Base-by-base conservation (phyloP, 345 rosid genomes). In the Diplotaxis tenuifolia region DNA sequence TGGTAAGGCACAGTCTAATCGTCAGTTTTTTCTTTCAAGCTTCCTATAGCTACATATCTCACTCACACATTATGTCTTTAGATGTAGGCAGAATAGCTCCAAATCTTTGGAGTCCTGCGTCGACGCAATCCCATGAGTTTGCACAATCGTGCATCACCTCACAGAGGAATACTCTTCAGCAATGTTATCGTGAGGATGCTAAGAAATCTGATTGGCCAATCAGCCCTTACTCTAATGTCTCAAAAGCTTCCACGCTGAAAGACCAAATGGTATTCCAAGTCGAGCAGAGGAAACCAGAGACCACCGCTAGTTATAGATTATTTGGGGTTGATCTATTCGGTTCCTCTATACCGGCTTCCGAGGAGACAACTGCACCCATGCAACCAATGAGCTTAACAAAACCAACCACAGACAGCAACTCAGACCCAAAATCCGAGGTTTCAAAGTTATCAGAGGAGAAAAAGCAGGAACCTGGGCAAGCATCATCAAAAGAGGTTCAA, bases 241-340 rank as follows among this genome's bases (percentile, higher is more conserved):
- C 50, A 62, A 85, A 31, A 83, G 78, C 68, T 36, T 65, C 61
- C 82, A 81, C 59, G 62, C 65, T 74, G 89, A 86, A 15, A 60
- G 47, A 18, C 31, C 76, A 70, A 76, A 75, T 69, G 85, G 75
- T 70, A 59, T 78, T 75, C 57, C 63, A 32, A 69, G 84, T 82
- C 50, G 79, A 68, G 19, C 82, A 80, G 65, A 88, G 79, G 80
- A 87, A 85, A 72, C 75, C 75, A 0, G 93, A 86, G 84, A 78
- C 62, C 25, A 64, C 81, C 19, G 8, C 77, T 25, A 80, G 78
- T 28, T 92, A 80, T 73, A 80, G 96, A 57, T 81, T 92, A 77
- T 92, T 92, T 67, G 98, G 98, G 65, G 73, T 92, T 62, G 93
- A 90, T 36, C 80, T 93, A 62, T 86, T 81, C 42, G 85, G 82